Evolutionary conservation across 2,329 filamentous ascomycete genomes (phyloP), one percentile per base, ranked within the genome.

Genomic region (Chrysoporthe deuterocubensis): DNA sequence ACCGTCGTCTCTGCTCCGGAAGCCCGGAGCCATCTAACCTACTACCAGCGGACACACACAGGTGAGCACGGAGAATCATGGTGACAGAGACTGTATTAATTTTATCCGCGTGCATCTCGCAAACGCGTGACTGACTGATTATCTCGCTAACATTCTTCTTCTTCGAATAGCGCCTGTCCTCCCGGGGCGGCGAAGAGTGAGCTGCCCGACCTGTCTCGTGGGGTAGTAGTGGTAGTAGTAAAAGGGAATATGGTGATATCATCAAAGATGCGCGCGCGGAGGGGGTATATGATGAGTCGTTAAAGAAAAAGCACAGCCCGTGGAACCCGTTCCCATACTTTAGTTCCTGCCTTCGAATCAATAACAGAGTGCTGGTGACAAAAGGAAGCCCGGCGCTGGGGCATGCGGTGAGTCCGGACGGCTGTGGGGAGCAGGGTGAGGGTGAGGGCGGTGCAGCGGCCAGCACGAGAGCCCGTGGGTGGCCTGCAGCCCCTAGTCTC

Each of bases 221-320:
- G 32, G 13, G 50, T 32, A 7, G 26, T 26, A 26, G 26, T 26
- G 2, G 26, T 26, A 26, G 26, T 26, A 26, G 32, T 16, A 34
- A 13, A 16, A 13, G 21, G 21, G 48, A 21, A 21, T 54, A 54
- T 54, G 50, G 26, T 54, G 50, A 54, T 34, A 54, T 54, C 48
- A 26, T 21, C 9, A 52, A 4, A 59, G 0, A 59, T 40, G 3
- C 3, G 42, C 42, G n/a, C 57, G 37, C 32, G 37, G 21, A 21
- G 62, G 34, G 62, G 62, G 62, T 64, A 64, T 64, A 64, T 64
- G 34, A 18, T 64, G 14, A 57, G 44, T 69, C 65, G 61, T 69
- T 16, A 64, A 62, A 32, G 67, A 64, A 67, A 64, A 52, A 26
- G 26, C 26, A 26, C 61, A 69, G 44, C 56, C 61, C 14, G 14